Base-by-base conservation (phyloP, 2,329 filamentous ascomycete genomes). In the Ambrosiella beaveri region DNA sequence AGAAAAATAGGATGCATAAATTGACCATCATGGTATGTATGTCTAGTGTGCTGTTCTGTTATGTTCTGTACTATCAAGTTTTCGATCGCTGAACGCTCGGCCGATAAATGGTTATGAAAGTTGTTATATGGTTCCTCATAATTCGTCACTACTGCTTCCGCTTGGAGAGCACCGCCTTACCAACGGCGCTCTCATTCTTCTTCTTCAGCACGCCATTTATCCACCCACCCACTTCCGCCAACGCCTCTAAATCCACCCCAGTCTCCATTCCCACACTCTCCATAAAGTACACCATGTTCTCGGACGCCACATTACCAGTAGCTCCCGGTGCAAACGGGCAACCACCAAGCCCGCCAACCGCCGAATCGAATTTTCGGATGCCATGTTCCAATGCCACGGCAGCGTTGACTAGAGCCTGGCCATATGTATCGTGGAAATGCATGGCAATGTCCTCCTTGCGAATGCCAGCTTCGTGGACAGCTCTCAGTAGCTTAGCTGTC, bases 381-480 rank as follows among this genome's bases (percentile, higher is more conserved):
- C 88, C 88, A 63, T 86, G 80, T 66, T 88, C 84, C 37, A 93
- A 76, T 41, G 84, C 82, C 0, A 90, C 82, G 9, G 86, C 81
- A 4, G 83, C 84, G 66, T 94, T 94, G 7, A 88, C 84, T n/a
- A 91, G 73, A 1, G 87, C 88, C 71, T 89, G 85, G 1, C 87
- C 88, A 66, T 89, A 91, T 1, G 88, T 94, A 66, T 95, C 87
- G 68, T 95, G 88, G 65, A 94, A 91, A 69, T 95, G 88, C 71
- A 90, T 81, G 0, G 86, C 86, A 9, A 94, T 71, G 64, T 86
- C 83, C 64, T 82, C 80, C 57, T 76, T 77, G 17, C 83, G 76
- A 15, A 94, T 76, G 0, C 83, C 84, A 1, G 84, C 85, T 1
- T 80, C 77, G 7, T 74, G 69, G 69, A 88, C 71, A 58, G 82